These are phyloP conservation scores for Persicaria maculosa DNA, from an alignment of 148 eudicot genomes.

Conservation along the genomic window DNA sequence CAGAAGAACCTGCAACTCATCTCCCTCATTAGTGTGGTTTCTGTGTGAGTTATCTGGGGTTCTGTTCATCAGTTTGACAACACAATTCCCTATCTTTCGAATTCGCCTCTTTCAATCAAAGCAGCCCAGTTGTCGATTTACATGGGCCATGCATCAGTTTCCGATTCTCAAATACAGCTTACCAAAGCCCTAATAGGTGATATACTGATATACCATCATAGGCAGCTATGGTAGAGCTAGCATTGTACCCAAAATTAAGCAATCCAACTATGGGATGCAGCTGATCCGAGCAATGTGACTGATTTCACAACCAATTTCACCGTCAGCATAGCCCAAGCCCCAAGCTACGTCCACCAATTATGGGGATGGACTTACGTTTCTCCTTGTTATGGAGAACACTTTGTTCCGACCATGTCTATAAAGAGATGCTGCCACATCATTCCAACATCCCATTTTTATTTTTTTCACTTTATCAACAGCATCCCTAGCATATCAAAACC, in stretches of 20 bases:
- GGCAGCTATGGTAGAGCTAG: conserved; percentile 33
- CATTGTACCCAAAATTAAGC: conserved; percentile 19
- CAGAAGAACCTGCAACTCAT: no score
- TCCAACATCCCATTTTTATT: no score
- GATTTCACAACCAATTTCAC: conserved; percentile 46
- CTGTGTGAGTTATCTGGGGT: no score
- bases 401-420: no score
- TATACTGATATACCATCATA: not conserved
- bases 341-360: not conserved
- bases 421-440: no score
- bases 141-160: conserved; percentile 23
- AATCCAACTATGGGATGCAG: conserved; percentile 27
- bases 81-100: conserved; percentile 28
- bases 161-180: conserved; percentile 20
- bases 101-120: conserved; percentile 21
- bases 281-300: not conserved
- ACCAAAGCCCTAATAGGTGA: conserved; percentile 24
- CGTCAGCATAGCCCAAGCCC: conserved; percentile 24
- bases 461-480: no score
- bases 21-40: no score
- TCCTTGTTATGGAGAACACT: conserved; percentile 13
- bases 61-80: no score
- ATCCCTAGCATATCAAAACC: no score
- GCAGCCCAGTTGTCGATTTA: conserved; percentile 7
- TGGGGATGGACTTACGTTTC: conserved; percentile 41